A percentile compares a stretch with the other conserved stretches of the same genome.
These are phyloP conservation scores for Colletotrichum sp. DNA, from an alignment of 2,329 filamentous ascomycete species.

Conservation along the genomic window DNA sequence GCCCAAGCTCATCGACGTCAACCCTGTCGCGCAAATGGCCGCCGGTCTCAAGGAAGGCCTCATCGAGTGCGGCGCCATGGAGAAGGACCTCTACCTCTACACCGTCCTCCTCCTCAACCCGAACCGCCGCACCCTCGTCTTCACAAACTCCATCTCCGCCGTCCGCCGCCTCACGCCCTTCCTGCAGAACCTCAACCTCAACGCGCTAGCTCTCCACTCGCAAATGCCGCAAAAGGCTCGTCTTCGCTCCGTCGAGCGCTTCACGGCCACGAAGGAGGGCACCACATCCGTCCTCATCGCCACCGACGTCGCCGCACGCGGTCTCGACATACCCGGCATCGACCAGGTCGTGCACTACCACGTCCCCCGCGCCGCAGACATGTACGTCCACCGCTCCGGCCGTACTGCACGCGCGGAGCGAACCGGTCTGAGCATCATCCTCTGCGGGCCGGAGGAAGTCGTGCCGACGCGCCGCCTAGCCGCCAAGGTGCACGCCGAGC, in stretches of 20 bases:
- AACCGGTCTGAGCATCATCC: conserved; percentile 80
- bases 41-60: conserved; percentile 84
- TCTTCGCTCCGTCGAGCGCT: conserved; percentile 89
- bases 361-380: conserved; percentile 87
- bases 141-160: conserved; percentile 94
- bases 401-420: conserved; percentile 86
- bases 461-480: conserved; percentile 82
- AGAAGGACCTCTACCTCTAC: conserved; percentile 98
- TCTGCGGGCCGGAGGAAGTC: conserved; percentile 92
- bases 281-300: conserved; percentile 76
- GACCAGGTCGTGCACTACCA: conserved; percentile 96
- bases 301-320: conserved; percentile 91
- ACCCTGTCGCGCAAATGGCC: conserved; percentile 89
- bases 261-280: conserved; percentile 67
- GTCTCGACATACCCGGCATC: conserved; percentile 90
- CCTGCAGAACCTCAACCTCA: conserved; percentile 80
- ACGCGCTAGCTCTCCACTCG: conserved; percentile 82
- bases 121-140: conserved; percentile 82
- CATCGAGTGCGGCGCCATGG: conserved; percentile 89
- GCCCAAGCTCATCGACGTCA: conserved; percentile 91
- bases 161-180: conserved; percentile 86
- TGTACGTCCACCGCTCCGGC: conserved; percentile 94
- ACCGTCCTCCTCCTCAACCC: conserved; percentile 83
- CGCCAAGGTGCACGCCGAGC: conserved; percentile 80
- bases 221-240: conserved; percentile 97